phyloP scores from a whole-genome alignment of 116 monocot genomes.

The Trichopus zeylanicus region DNA sequence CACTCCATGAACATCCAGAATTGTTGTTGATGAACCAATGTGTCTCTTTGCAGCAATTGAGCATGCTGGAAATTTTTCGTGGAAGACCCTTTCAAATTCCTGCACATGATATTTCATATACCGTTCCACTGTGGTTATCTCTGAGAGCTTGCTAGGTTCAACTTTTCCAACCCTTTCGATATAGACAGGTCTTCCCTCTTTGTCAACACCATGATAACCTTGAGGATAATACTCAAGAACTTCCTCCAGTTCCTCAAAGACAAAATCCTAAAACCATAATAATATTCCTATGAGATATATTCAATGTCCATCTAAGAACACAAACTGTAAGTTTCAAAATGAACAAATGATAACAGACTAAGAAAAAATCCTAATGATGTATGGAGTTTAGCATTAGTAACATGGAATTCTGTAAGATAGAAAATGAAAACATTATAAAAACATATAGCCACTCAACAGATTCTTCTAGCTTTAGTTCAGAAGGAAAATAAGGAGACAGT shows the following conservation, averaged over 20 bases:
- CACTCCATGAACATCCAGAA: constrained; percentile 69
- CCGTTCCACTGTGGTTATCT: constrained; percentile 50
- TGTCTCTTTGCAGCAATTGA: constrained; percentile 53
- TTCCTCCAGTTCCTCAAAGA: constrained; percentile 44
- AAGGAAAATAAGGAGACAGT: not conserved
- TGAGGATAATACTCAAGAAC: constrained; percentile 56
- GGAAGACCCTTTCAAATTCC: constrained; percentile 60
- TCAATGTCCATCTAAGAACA: not conserved
- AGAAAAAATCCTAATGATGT: not conserved
- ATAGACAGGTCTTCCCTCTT: constrained; percentile 57
- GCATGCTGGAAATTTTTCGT: constrained; percentile 64
- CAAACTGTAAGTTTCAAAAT: not conserved
- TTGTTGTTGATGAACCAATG: constrained; percentile 44
- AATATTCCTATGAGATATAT: not conserved
- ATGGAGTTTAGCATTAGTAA: not conserved
- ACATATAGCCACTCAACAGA: not conserved
- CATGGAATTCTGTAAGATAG: not conserved
- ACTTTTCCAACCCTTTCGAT: constrained; percentile 68
- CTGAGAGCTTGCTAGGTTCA: constrained; percentile 55
- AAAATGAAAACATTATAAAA: not conserved
- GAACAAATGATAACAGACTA: not conserved
- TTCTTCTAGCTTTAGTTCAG: not conserved
- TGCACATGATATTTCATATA: constrained; percentile 71
- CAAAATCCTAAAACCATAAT: constrained; percentile 36
- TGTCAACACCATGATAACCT: constrained; percentile 71